Percentiles rank a stretch among this genome's conserved stretches.
Evolutionary conservation across 2,329 filamentous ascomycete genomes (phyloP).

Genomic region (Talaromyces sp.): DNA sequence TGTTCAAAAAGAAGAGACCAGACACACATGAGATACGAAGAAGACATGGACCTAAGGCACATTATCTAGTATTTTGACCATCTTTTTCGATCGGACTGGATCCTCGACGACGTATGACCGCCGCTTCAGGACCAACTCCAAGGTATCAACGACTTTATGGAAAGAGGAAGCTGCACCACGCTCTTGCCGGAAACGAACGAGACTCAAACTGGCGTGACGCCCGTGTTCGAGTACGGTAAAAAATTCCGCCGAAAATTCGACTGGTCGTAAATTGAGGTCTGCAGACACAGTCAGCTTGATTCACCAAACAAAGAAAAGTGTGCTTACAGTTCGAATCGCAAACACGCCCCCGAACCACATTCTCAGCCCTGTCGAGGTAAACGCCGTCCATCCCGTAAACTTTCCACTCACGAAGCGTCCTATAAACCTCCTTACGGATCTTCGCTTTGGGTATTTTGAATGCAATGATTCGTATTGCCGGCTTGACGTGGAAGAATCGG

Average conservation of each 20-base stretch:
- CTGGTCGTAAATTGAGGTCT: constrained; percentile 80
- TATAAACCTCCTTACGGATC: constrained; percentile 71
- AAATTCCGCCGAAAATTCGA: constrained; percentile 81
- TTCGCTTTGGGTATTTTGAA: constrained; percentile 68
- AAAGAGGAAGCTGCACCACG: constrained; percentile 90
- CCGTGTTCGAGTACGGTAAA: constrained; percentile 87
- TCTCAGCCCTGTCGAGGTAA: constrained; percentile 71
- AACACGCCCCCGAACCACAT: constrained; percentile 75
- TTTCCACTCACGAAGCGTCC: constrained; percentile 74
- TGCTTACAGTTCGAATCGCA: constrained; percentile 71
- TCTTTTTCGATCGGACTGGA: constrained; percentile 64
- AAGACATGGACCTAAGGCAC: constrained; percentile 5
- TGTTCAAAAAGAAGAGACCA: neutral
- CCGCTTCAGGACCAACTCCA: constrained; percentile 64
- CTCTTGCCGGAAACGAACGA: constrained; percentile 83
- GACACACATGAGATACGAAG: neutral
- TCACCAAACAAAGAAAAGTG: neutral
- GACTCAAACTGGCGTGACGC: constrained; percentile 68
- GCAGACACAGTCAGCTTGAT: constrained; percentile 20
- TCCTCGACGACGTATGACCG: constrained; percentile 67
- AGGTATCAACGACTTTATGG: constrained; percentile 72
- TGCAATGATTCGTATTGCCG: constrained; percentile 70
- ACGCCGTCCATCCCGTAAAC: constrained; percentile 77
- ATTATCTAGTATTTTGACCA: constrained; percentile 46
- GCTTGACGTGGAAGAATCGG: constrained; percentile 84